phyloP scores from a whole-genome alignment of 495 filamentous ascomycete species.

The Penicillium cinerascens region DNA sequence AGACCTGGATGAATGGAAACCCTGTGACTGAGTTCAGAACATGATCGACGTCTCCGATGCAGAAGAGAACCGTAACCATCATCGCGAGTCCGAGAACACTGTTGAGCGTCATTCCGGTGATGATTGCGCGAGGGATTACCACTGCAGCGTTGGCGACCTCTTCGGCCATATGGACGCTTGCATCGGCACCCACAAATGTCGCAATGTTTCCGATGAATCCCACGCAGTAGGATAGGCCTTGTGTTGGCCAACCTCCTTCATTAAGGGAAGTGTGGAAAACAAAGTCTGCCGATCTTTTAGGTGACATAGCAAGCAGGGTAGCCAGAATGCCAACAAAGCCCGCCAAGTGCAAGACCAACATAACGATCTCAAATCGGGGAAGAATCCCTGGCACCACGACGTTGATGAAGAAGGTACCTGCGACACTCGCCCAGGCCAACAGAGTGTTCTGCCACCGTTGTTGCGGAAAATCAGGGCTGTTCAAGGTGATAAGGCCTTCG shows the following conservation, averaged over 20 bases:
- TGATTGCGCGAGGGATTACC: conserved; percentile 43
- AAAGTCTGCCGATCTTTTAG: conserved; percentile 20
- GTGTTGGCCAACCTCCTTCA: conserved; percentile 44
- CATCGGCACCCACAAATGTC: conserved; percentile 37
- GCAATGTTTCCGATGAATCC: conserved; percentile 40
- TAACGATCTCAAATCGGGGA: conserved; percentile 41
- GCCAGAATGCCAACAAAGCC: conserved; percentile 51
- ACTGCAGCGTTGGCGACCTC: conserved; percentile 42
- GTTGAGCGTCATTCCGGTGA: conserved; percentile 42
- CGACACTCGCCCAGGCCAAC: conserved; percentile 38
- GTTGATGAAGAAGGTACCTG: conserved; percentile 43
- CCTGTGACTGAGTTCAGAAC: conserved; percentile 34
- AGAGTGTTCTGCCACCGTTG: conserved; percentile 50
- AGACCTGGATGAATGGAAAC: conserved; percentile 50
- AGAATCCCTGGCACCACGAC: conserved; percentile 35
- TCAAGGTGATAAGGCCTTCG: conserved; percentile 41
- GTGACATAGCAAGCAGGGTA: conserved; percentile 22
- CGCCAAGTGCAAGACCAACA: conserved; percentile 42
- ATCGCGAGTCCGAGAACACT: conserved; percentile 42
- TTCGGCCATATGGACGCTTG: conserved; percentile 40
- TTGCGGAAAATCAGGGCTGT: conserved; percentile 34
- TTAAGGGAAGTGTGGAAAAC: conserved; percentile 45
- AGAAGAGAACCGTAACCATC: conserved; percentile 42
- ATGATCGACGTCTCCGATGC: conserved; percentile 36
- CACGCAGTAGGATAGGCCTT: conserved; percentile 40